Evolutionary conservation across 192 early-diverging fungal genomes (phyloP), one percentile per base, ranked within the genome.

Genomic region (Coemansia brasiliensis): DNA sequence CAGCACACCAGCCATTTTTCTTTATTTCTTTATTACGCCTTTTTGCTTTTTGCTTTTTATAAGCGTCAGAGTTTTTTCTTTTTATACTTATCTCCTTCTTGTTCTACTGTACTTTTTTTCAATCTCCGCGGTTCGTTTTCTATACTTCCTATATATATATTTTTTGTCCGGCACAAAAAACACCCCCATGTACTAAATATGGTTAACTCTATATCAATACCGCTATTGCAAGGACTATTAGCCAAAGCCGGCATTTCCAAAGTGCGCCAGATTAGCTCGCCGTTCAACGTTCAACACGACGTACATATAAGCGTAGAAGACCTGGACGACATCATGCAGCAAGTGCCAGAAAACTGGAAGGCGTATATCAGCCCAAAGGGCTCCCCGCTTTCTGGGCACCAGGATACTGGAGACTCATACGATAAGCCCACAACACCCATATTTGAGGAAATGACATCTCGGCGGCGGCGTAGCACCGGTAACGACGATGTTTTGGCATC

Each of bases 231-330:
- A 11, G 74, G 74, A 52, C 60, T 77, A 24, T 38, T 78, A 78
- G 74, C 64, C 57, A 70, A 64, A 61, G 68, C 74, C 18, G 68
- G 68, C 9, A 67, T 78, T 15, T 22, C 63, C 35, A 78, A 71
- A 45, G 68, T 51, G 17, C 58, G 59, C 5, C 55, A 79, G 46
- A 79, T 79, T 41, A 73, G 76, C 63, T 65, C 76, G 59, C 76
- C 76, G 21, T 79, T 72, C 63, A 79, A 79, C 55, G 70, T 79
- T 6, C 65, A 79, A 51, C 76, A 79, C 57, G 76, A 79, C 40
- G 65, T 79, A 0, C 76, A 79, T 44, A 79, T 79, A 41, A 73
- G 76, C 59, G 69, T 79, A n/a, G 76, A 79, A 51, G 76, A 79
- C 59, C 55, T 79, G 18, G 70, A 79, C 64, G 76, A 79, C 44